phyloP scores from a whole-genome alignment of 2,329 filamentous ascomycete genomes.

The Clonostachys sp. region DNA sequence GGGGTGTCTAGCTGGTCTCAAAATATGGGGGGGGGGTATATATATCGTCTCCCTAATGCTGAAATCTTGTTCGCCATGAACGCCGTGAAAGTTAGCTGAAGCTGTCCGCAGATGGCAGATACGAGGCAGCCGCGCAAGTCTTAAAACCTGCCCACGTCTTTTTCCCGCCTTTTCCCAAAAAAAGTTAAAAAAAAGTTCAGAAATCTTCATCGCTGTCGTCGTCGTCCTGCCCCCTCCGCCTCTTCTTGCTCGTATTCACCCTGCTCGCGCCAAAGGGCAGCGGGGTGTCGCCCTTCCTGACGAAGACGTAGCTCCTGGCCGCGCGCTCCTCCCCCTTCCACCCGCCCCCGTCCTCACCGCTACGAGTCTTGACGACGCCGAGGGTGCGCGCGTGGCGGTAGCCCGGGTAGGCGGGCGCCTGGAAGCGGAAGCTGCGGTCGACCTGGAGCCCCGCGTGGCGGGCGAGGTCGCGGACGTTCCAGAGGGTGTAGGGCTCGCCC shows the following conservation, averaged over 20 bases:
- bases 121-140: background rate
- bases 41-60: too few relatives aligned
- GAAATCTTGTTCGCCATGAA: background rate
- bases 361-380: slow-evolving; percentile 52
- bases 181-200: background rate
- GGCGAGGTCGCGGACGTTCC: slow-evolving; percentile 87
- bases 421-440: slow-evolving; percentile 66
- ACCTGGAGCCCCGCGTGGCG: slow-evolving; percentile 71
- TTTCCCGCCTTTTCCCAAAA: too few relatives aligned
- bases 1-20: too few relatives aligned
- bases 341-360: slow-evolving; percentile 15
- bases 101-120: background rate
- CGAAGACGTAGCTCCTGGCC: slow-evolving; percentile 58
- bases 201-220: slow-evolving; percentile 18
- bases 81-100: background rate
- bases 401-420: slow-evolving; percentile 62
- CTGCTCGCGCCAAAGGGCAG: slow-evolving; percentile 11
- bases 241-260: slow-evolving; percentile 16
- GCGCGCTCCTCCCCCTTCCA: slow-evolving; percentile 36
- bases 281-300: slow-evolving; percentile 46
- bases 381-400: slow-evolving; percentile 72
- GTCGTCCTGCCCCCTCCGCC: slow-evolving; percentile 20
- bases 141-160: slow-evolving; percentile 1
- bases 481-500: slow-evolving; percentile 88
- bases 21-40: too few relatives aligned